Conservation (phyloP, 228 moss, liverwort and hornwort genomes). For the Sphagnum fallax region DNA sequence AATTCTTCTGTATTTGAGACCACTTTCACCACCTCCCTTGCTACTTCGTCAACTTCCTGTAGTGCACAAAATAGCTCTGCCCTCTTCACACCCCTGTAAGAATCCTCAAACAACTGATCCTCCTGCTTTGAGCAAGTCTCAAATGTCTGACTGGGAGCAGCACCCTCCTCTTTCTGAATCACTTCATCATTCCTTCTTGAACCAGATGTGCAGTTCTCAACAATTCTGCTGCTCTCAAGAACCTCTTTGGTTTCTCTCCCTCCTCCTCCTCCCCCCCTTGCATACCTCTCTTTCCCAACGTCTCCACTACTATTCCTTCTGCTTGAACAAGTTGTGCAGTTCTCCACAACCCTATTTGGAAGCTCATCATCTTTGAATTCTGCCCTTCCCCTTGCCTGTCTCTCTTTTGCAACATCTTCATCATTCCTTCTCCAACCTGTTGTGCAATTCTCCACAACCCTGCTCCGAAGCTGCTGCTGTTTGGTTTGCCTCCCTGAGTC, state of each 20-base stretch:
- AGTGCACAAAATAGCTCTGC: background rate
- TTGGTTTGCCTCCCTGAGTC: too few relatives aligned
- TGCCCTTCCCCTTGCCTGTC: too few relatives aligned
- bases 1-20: slow-evolving; percentile 23
- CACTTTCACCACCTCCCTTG: slow-evolving; percentile 26
- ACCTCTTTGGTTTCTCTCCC: background rate
- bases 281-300: too few relatives aligned
- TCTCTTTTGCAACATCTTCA: too few relatives aligned
- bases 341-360: too few relatives aligned
- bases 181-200: background rate
- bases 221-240: background rate
- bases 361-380: too few relatives aligned
- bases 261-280: background rate
- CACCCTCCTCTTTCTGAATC: background rate
- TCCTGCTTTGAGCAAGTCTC: background rate
- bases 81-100: background rate
- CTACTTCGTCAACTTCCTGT: background rate
- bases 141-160: background rate
- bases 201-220: background rate
- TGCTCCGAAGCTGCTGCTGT: too few relatives aligned
- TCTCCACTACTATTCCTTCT: too few relatives aligned
- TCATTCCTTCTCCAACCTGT: too few relatives aligned
- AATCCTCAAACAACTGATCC: background rate
- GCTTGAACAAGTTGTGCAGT: too few relatives aligned
- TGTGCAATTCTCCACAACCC: too few relatives aligned